Evolutionary conservation across 1,139 yeast species (phyloP).

Genomic region (Saccharomyces hybrid): DNA sequence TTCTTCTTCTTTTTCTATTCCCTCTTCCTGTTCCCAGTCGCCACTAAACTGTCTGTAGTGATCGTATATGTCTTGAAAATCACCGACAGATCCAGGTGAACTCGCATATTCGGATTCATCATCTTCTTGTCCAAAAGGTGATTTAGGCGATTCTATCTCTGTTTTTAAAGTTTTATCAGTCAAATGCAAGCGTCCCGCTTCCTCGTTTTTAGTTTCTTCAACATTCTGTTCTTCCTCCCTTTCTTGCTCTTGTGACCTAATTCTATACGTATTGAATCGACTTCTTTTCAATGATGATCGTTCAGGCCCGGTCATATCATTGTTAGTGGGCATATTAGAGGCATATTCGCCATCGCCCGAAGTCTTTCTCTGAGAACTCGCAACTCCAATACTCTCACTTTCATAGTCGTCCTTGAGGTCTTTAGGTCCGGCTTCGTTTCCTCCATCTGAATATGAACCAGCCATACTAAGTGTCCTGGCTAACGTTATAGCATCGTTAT

Average conservation of each 20-base stretch:
- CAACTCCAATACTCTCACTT: background rate
- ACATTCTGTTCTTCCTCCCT: background rate
- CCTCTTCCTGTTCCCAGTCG: constrained; percentile 7
- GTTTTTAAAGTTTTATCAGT: background rate
- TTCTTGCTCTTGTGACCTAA: constrained; percentile 8
- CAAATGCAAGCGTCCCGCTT: background rate
- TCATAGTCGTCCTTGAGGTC: background rate
- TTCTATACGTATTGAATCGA: constrained; percentile 24
- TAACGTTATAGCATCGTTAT: constrained; percentile 61
- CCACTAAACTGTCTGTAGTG: constrained; percentile 15
- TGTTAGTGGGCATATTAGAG: constrained; percentile 11
- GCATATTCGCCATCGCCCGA: constrained; percentile 10
- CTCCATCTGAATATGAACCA: constrained; percentile 4
- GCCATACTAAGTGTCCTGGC: constrained; percentile 48
- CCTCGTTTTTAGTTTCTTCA: background rate
- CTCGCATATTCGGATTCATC: background rate
- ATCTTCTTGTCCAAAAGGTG: background rate
- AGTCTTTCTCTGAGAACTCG: background rate
- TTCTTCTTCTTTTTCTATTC: constrained; percentile 2
- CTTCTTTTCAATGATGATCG: constrained; percentile 12
- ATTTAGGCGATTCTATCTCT: background rate
- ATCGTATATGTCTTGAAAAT: constrained; percentile 20
- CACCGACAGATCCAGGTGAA: constrained; percentile 20
- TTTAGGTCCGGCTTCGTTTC: background rate
- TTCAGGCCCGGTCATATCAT: constrained; percentile 12